Evolutionary conservation across 2,329 filamentous ascomycete genomes (phyloP).

Genomic region (Zymoseptoria passerinii): DNA sequence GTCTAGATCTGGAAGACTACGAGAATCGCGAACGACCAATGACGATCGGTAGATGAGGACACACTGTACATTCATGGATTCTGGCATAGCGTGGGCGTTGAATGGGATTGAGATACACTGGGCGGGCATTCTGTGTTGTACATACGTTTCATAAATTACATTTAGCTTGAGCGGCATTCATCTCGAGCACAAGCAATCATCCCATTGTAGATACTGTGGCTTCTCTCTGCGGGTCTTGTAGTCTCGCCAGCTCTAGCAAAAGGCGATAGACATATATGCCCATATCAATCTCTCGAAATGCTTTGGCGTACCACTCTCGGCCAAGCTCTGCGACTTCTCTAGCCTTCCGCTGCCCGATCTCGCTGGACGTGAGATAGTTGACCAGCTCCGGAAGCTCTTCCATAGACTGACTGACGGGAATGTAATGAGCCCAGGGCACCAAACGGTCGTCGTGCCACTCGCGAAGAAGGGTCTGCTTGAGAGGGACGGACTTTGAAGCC

Average conservation of each 20-base stretch:
- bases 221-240: conserved; percentile 4
- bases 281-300: conserved; percentile 9
- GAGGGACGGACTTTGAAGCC: conserved; percentile 38
- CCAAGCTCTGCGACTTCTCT: conserved; percentile 10
- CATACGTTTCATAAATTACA: not conserved
- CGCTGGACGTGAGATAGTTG: conserved; percentile 34
- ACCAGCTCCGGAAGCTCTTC: conserved; percentile 48
- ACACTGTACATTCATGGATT: not conserved
- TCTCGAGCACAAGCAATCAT: not conserved
- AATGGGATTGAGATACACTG: not conserved
- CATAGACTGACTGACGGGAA: conserved; percentile 45
- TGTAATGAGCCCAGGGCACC: conserved; percentile 49
- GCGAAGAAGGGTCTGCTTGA: conserved; percentile 47
- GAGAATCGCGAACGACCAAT: conserved; percentile 15
- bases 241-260: conserved; percentile 9
- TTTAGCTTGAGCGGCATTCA: not conserved
- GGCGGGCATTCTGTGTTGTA: not conserved
- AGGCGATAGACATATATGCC: conserved; percentile 10
- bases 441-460: conserved; percentile 54
- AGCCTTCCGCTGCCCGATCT: conserved; percentile 10
- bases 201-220: not conserved
- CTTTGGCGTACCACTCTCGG: conserved; percentile 7
- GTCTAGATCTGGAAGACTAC: conserved; percentile 12
- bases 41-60: conserved; percentile 4
- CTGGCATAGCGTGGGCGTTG: conserved; percentile 19